A percentile compares a stretch with the other conserved stretches of the same genome.
Conservation (phyloP, 345 rosid genomes). For the Brassica incana region DNA sequence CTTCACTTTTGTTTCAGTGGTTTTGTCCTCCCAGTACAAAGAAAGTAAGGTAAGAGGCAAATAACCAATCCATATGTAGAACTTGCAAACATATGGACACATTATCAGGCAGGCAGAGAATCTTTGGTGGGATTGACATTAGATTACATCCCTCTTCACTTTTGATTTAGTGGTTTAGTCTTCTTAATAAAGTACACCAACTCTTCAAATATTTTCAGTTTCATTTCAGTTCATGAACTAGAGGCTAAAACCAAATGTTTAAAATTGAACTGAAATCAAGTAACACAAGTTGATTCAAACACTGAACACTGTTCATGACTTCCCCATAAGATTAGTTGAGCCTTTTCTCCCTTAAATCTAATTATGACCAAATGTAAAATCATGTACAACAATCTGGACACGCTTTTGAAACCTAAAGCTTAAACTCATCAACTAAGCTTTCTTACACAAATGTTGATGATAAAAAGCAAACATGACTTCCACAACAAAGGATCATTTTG, state of each 20-base stretch:
- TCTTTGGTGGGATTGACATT: background rate
- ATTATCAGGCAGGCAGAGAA: background rate
- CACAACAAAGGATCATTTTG: background rate
- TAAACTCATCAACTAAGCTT: constrained; percentile 21
- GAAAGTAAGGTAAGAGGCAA: constrained; percentile 12
- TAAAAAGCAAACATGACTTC: constrained; percentile 8
- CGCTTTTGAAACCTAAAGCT: constrained; percentile 11
- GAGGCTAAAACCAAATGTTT: background rate
- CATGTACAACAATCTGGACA: constrained; percentile 27
- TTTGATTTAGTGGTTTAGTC: background rate
- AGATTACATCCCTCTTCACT: background rate
- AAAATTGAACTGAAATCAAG: background rate
- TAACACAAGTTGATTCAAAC: background rate
- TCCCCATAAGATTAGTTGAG: background rate
- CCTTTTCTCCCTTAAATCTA: background rate
- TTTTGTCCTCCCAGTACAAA: background rate
- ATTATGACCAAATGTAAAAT: background rate
- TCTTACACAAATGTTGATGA: constrained; percentile 21
- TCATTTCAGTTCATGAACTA: background rate
- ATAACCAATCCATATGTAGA: constrained; percentile 9
- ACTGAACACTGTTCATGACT: background rate
- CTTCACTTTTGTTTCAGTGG: background rate
- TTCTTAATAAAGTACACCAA: background rate
- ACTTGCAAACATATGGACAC: background rate
- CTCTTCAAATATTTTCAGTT: background rate